Evolutionary conservation across 768 basidiomycete genomes (phyloP).

Genomic region (Boletus bicolor): DNA sequence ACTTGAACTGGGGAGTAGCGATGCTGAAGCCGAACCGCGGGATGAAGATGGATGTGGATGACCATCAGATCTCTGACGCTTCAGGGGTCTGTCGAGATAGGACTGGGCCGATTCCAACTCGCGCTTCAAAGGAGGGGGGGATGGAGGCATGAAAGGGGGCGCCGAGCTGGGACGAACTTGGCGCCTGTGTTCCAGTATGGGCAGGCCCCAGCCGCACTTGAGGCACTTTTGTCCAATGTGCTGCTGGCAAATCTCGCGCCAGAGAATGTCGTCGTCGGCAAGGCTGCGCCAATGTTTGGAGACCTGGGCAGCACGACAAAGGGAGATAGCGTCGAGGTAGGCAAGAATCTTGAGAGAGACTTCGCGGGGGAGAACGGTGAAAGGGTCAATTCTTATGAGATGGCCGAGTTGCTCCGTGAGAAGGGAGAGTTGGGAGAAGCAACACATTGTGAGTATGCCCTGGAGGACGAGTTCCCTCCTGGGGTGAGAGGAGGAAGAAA

Average conservation of each 20-base stretch:
- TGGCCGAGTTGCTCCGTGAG: slow-evolving; percentile 88
- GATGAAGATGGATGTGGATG: slow-evolving; percentile 11
- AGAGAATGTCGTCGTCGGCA: slow-evolving; percentile 93
- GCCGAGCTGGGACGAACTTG: slow-evolving; percentile 38
- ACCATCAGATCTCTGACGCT: slow-evolving; percentile 43
- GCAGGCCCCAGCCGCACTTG: slow-evolving; percentile 97
- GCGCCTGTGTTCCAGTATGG: slow-evolving; percentile 77
- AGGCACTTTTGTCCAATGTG: slow-evolving; percentile 96
- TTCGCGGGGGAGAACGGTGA: slow-evolving; percentile 86
- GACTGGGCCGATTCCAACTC: slow-evolving; percentile 33
- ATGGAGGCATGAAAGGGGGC: slow-evolving; percentile 36
- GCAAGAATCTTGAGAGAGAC: slow-evolving; percentile 82
- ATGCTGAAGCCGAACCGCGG: slow-evolving; percentile 11
- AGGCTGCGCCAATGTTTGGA: slow-evolving; percentile 78
- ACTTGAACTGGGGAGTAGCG: slow-evolving; percentile 4
- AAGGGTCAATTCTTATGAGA: slow-evolving; percentile 95
- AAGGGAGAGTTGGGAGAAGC: slow-evolving; percentile 96
- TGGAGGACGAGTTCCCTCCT: slow-evolving; percentile 92
- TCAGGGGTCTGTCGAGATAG: slow-evolving; percentile 38
- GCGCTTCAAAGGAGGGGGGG: slow-evolving; percentile 37
- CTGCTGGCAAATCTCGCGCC: slow-evolving; percentile 96
- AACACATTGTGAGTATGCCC: slow-evolving; percentile 98
- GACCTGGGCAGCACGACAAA: slow-evolving; percentile 93
- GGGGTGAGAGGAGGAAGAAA: slow-evolving; percentile 90
- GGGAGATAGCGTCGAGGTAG: slow-evolving; percentile 87